Percentiles rank a stretch among this genome's conserved stretches.
Conservation (phyloP, 116 monocot species). For the Cymodocea nodosa region DNA sequence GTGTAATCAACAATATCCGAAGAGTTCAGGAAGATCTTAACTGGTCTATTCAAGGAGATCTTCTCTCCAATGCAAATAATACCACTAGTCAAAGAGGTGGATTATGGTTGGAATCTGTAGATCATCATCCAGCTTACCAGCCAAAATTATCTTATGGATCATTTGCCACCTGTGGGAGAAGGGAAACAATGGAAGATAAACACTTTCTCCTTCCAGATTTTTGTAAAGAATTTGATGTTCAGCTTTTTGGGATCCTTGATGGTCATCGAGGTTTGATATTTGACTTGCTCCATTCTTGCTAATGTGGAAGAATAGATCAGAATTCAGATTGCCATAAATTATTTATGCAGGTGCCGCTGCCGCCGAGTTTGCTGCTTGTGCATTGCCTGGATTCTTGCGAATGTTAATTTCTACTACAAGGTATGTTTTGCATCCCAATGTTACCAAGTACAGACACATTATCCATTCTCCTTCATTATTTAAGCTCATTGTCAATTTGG, state of each 20-base stretch:
- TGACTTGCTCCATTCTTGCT: no score
- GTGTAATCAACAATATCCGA: not conserved
- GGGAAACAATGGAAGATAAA: constrained; percentile 94
- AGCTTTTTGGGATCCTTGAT: constrained; percentile 90
- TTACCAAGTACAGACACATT: no score
- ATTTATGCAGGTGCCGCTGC: constrained; percentile 67
- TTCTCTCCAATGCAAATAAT: constrained; percentile 15
- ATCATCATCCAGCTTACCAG: constrained; percentile 22
- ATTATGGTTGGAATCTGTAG: constrained; percentile 26
- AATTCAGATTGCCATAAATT: not conserved
- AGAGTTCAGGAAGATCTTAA: constrained; percentile 48
- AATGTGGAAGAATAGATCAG: no score
- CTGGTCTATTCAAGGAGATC: constrained; percentile 68
- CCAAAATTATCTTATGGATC: constrained; percentile 88
- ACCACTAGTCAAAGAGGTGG: constrained; percentile 6
- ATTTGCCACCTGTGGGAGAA: constrained; percentile 81
- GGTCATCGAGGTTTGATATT: constrained; percentile 68
- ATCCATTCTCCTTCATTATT: not conserved
- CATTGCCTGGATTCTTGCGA: constrained; percentile 60
- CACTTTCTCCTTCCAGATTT: constrained; percentile 82
- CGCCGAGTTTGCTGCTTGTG: constrained; percentile 87
- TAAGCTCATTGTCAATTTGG: constrained; percentile 8
- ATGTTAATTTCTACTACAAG: constrained; percentile 23
- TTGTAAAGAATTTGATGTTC: constrained; percentile 43
- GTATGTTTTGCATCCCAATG: constrained; percentile 14